These are phyloP conservation scores for Rhizopogon vulgaris DNA, from an alignment of 768 basidiomycete genomes.

Conservation along the genomic window DNA sequence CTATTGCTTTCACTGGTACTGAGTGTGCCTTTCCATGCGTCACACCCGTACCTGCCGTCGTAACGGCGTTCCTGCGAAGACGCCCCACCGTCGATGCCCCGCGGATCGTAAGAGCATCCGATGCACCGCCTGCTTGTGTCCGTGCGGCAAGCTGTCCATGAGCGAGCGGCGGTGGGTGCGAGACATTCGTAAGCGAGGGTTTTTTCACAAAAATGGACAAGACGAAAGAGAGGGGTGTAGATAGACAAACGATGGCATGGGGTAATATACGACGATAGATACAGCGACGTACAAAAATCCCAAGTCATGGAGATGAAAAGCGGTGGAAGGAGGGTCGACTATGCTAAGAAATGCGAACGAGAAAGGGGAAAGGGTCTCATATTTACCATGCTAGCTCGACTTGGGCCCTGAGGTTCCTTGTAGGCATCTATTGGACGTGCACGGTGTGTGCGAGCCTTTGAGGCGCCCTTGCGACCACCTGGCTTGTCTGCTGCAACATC, in stretches of 20 bases:
- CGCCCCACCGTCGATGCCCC: slow-evolving; percentile 58
- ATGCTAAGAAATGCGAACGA: slow-evolving; percentile 9
- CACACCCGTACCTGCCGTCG: slow-evolving; percentile 14
- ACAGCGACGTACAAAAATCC: slow-evolving; percentile 1
- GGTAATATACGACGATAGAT: background rate
- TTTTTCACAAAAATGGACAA: slow-evolving; percentile 25
- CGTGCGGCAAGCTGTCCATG: slow-evolving; percentile 36
- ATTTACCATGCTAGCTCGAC: slow-evolving; percentile 65
- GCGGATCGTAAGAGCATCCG: slow-evolving; percentile 57
- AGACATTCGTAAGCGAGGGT: slow-evolving; percentile 13
- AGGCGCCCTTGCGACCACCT: slow-evolving; percentile 65
- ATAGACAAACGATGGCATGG: slow-evolving; percentile 2
- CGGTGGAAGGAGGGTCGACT: slow-evolving; percentile 14
- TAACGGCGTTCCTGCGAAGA: slow-evolving; percentile 54
- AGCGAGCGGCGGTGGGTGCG: slow-evolving; percentile 20
- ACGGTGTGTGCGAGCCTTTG: slow-evolving; percentile 57
- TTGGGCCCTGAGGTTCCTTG: slow-evolving; percentile 42
- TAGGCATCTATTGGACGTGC: slow-evolving; percentile 53
- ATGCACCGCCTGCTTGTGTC: slow-evolving; percentile 29
- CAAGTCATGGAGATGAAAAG: slow-evolving; percentile 2
- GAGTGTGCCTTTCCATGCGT: slow-evolving; percentile 11
- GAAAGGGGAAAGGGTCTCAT: slow-evolving; percentile 32
- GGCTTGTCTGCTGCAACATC: slow-evolving; percentile 59
- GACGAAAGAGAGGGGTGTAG: slow-evolving; percentile 13
- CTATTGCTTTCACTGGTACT: slow-evolving; percentile 38